Evolutionary conservation across 2,329 filamentous ascomycete species (phyloP), one percentile per base, ranked within the genome.

Genomic region (Fusarium redolens): DNA sequence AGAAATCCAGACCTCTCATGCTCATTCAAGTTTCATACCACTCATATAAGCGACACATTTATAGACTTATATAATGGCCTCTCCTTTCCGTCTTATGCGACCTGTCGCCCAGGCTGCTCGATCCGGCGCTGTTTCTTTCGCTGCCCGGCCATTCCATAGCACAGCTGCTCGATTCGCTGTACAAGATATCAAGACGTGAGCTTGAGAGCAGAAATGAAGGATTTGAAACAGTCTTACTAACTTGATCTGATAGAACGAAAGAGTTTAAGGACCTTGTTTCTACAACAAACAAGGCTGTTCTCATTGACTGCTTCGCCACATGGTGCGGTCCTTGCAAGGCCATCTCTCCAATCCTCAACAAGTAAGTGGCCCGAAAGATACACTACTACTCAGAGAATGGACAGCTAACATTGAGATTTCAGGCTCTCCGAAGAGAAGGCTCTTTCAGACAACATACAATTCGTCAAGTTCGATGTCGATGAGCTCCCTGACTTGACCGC

Each of bases 291-390:
- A 87, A 86, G 59, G 82, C 93, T 73, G 89, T 97, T 76, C 85
- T 98, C 69, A 85, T 98, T 79, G 96, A 98, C 71, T 76, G 75
- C 74, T 78, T 78, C 25, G 77, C 77, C n/a, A 69, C 71, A 28
- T 98, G 95, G 95, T 98, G 96, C 86, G 95, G 94, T 68, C 96
- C 96, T 68, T 98, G 96, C 92, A 97, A 95, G 87, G 88, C 91
- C 78, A 96, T 98, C 78, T 90, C 94, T 22, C 96, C 95, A 67
- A 83, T 91, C 71, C 86, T 97, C 65, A 73, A 74, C 56, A 75
- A 77, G 77, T 81, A 75, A 63, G 79, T 65, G 22, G 12, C 33
- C 13, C 15, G 6, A 44, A 18, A 11, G 12, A 28, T 33, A 14
- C 15, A 31, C 11, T 20, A 4, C 3, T 9, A 20, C 28, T 18